Evolutionary conservation across 2,329 filamentous ascomycete genomes (phyloP), one percentile per base, ranked within the genome.

Genomic region (Cytospora chrysosperma): DNA sequence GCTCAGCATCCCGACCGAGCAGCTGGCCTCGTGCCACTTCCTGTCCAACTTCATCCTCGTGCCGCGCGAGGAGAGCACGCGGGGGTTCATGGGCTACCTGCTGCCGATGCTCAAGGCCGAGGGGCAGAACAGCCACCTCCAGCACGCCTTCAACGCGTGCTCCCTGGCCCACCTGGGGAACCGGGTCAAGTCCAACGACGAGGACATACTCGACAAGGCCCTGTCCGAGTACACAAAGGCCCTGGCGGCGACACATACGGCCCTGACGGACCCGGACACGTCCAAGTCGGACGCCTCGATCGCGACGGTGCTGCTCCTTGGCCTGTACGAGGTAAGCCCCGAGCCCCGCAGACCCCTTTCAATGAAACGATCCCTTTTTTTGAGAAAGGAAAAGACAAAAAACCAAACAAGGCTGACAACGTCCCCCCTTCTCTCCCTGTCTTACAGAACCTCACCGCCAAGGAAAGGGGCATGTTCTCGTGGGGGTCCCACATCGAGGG

Each of bases 401-500:
- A 21, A 56, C 30, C 10, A 8, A n/a, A 24, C 19, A 2, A 5
- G 21, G 27, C 1, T 55, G 3, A 51, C 47, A n/a, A 5, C 43
- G 32, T 49, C 4, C 21, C 2, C 12, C 24, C 24, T 15, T 27
- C 1, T 7, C 49, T 3, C 3, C 21, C 24, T 13, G 15, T 26
- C 28, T 34, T 26, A 19, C 21, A 73, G 74, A 84, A 80, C 61
- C 86, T 88, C 52, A 81, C 81, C 0, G 81, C 83, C 15, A 82
- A 80, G 63, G 79, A 83, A 59, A 74, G 83, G 56, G 82, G 80
- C 37, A 81, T 82, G 70, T 75, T 82, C 61, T 84, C 85, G 1
- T 88, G 86, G 86, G 84, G 84, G 4, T 85, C 85, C 12, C 86
- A 88, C 68, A 81, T 85, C n/a, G 83, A 87, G 65, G 86, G 85